phyloP scores from a whole-genome alignment of 2,329 filamentous ascomycete genomes.

The Thermothelomyces thermophilus region DNA sequence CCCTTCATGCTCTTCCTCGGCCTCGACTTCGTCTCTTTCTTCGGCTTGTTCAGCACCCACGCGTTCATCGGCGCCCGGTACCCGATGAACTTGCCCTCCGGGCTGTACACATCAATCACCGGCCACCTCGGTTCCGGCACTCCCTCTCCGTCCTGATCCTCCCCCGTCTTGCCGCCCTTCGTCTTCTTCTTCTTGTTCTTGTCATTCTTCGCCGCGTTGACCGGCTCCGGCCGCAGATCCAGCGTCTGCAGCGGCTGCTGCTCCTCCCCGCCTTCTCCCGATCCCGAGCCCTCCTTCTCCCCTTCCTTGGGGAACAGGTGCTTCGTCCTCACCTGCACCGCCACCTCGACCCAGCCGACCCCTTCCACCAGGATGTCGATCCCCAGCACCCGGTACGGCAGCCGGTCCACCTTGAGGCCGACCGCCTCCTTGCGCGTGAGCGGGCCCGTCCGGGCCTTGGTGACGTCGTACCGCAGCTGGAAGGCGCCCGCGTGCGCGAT shows the following conservation, averaged over 20 bases:
- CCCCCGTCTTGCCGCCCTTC: not conserved
- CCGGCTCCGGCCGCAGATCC: conserved; percentile 26
- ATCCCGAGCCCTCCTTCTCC: conserved; percentile 1
- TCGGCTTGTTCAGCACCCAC: conserved; percentile 57
- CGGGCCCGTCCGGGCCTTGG: conserved; percentile 67
- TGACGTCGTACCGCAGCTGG: conserved; percentile 73
- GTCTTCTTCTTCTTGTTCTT: not conserved
- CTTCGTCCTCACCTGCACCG: conserved; percentile 66
- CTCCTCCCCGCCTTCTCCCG: too few species aligned
- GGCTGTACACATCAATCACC: conserved; percentile 76
- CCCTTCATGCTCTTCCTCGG: conserved; percentile 67
- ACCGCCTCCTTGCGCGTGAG: conserved; percentile 58
- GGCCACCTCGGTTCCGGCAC: conserved; percentile 48
- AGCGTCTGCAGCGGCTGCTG: conserved; percentile 23
- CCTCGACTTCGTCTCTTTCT: conserved; percentile 44
- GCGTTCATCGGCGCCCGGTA: conserved; percentile 63
- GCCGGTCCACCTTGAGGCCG: conserved; percentile 55
- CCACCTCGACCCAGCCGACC: conserved; percentile 87
- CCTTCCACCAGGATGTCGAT: conserved; percentile 87
- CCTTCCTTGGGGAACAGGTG: conserved; percentile 32
- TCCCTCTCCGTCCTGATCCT: not conserved
- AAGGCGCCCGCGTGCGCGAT: conserved; percentile 70
- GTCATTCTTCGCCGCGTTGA: conserved; percentile 20
- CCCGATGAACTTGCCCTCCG: conserved; percentile 73
- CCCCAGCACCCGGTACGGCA: conserved; percentile 75